Percentiles rank a stretch among this genome's conserved stretches.
These are phyloP conservation scores for Chalciporus chontae DNA, from an alignment of 768 basidiomycete species.

Conservation along the genomic window DNA sequence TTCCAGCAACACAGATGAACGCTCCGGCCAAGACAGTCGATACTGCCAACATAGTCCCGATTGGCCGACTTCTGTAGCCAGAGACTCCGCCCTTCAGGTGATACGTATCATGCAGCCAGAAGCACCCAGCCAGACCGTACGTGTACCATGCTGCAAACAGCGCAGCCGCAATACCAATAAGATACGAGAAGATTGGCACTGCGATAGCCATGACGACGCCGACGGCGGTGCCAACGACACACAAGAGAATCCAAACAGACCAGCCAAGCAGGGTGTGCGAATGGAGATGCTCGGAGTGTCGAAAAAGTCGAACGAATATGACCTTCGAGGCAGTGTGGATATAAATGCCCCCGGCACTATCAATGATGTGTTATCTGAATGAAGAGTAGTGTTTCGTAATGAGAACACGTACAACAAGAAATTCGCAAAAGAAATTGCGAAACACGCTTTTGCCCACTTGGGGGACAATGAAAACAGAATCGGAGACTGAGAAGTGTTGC, in stretches of 20 bases:
- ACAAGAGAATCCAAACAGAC: slow-evolving; percentile 44
- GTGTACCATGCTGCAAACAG: slow-evolving; percentile 61
- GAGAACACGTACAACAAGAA: slow-evolving; percentile 42
- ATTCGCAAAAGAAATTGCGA: slow-evolving; percentile 47
- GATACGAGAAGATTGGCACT: slow-evolving; percentile 53
- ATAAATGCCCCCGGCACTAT: slow-evolving; percentile 44
- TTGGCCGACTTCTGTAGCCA: slow-evolving; percentile 32
- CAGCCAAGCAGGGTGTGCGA: slow-evolving; percentile 50
- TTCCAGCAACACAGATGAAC: slow-evolving; percentile 52
- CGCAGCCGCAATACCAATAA: slow-evolving; percentile 50
- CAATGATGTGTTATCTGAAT: not conserved
- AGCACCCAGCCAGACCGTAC: slow-evolving; percentile 49
- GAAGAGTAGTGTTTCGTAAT: not conserved
- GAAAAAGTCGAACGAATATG: slow-evolving; percentile 49
- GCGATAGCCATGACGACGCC: slow-evolving; percentile 48
- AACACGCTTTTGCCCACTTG: slow-evolving; percentile 47
- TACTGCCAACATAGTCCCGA: slow-evolving; percentile 29
- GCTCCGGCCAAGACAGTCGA: slow-evolving; percentile 44
- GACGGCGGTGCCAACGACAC: slow-evolving; percentile 32
- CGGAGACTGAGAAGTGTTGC: slow-evolving; percentile 44
- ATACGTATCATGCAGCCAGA: slow-evolving; percentile 50
- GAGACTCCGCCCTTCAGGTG: slow-evolving; percentile 36
- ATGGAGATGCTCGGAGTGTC: slow-evolving; percentile 45
- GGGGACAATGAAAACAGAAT: slow-evolving; percentile 46
- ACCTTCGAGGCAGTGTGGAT: slow-evolving; percentile 53